Base-by-base conservation (phyloP, 371 early-diverging fungal genomes). In the Paraphysoderma sedebokerense region DNA sequence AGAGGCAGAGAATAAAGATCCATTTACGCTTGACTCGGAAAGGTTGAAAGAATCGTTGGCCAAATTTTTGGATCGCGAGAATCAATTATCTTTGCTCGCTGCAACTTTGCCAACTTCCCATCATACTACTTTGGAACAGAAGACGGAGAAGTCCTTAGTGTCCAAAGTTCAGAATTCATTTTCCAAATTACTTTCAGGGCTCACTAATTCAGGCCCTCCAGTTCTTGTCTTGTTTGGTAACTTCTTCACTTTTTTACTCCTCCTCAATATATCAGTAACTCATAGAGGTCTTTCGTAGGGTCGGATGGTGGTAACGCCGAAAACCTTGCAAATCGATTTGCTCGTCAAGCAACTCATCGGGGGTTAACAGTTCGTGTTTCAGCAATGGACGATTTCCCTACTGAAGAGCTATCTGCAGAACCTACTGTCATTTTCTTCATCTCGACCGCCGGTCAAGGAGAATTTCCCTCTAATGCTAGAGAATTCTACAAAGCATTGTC, bases 391-490 rank as follows among this genome's bases (percentile, higher is more conserved):
- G 82, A 81, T 37, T 78, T 74, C 44, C 71, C 76, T 44, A 67
- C 82, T 29, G 84, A 87, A 48, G 87, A 87, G 36, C 60, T 89
- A 46, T 67, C 70, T 13, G 58, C 67, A 46, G 85, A 86, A 62
- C 72, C 69, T 54, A 77, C 81, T 27, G 71, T 90, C 12, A 73
- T 83, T 28, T 67, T 85, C 58, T 66, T 82, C 6, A 60, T 80
- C 35, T 81, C 82, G 37, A 91, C 93, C 11, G 91, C 93, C 32
- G 91, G 93, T 32, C 91, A 92, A 61, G 93, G 93, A 62, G 93
- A 92, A 73, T 77, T 90, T 55, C 93, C 93, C 1, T 76, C 81
- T 46, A 89, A 90, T 54, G 68, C 75, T 20, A 78, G 84, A 54
- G 85, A 88, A 62, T 80, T 85, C 56, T 85, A 83, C 82, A 84